phyloP scores from a whole-genome alignment of 78 protist species.

The Dictyostelium purpureum region DNA sequence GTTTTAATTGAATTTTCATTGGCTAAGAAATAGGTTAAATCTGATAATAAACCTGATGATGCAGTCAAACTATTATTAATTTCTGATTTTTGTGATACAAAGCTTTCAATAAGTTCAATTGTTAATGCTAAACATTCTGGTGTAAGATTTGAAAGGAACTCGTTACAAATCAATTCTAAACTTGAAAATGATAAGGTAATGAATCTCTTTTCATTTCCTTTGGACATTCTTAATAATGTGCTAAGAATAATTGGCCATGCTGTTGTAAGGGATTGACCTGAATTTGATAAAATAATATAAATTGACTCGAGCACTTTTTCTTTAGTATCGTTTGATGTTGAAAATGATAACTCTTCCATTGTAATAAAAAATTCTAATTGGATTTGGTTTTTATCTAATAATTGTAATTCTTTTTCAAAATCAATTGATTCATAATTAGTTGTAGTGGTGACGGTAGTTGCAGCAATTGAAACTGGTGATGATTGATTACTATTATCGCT shows the following conservation, averaged over 20 bases:
- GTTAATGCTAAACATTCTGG: slow-evolving; percentile 58
- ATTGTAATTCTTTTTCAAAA: not conserved
- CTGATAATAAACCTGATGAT: slow-evolving; percentile 55
- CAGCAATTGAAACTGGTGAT: not conserved
- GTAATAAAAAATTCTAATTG: slow-evolving; percentile 71
- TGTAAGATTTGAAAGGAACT: slow-evolving; percentile 66
- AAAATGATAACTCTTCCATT: slow-evolving; percentile 65
- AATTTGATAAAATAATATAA: slow-evolving; percentile 44
- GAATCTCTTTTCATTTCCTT: slow-evolving; percentile 47
- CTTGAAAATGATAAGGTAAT: slow-evolving; percentile 63
- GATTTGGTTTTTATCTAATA: slow-evolving; percentile 26
- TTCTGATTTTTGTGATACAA: slow-evolving; percentile 71
- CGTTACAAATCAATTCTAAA: slow-evolving; percentile 72
- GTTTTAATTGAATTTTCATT: slow-evolving; percentile 46
- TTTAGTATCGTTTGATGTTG: slow-evolving; percentile 44
- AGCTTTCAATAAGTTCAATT: slow-evolving; percentile 38
- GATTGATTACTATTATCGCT: not conserved
- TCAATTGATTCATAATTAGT: not conserved
- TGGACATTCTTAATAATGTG: slow-evolving; percentile 49
- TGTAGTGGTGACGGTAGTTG: not conserved
- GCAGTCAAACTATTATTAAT: slow-evolving; percentile 76
- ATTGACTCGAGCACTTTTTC: slow-evolving; percentile 67
- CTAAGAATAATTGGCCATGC: slow-evolving; percentile 68
- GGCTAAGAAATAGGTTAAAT: slow-evolving; percentile 60
- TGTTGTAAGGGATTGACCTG: slow-evolving; percentile 62